Conservation (phyloP, 805 yeast genomes). For the Torulaspora quercuum region DNA sequence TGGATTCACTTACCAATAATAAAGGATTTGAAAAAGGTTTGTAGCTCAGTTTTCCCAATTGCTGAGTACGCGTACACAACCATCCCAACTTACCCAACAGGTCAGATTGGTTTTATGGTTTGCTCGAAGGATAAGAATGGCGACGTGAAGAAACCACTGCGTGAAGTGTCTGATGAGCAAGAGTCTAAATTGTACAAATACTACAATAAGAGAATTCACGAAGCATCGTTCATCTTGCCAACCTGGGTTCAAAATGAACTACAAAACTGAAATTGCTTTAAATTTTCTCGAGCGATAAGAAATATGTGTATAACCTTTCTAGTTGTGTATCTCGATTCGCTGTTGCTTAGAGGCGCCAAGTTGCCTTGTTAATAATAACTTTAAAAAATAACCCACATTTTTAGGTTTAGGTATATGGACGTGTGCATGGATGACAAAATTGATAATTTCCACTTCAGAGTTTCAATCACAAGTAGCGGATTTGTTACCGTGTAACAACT, state of each 20-base stretch:
- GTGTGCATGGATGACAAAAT: conserved; percentile 17
- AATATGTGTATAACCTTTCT: neutral
- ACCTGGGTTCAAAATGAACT: conserved; percentile 72
- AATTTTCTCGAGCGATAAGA: neutral
- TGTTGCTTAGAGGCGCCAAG: too few species aligned
- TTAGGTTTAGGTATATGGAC: too few species aligned
- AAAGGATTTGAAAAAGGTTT: conserved; percentile 74
- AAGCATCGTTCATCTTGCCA: conserved; percentile 87
- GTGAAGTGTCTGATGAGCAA: conserved; percentile 58
- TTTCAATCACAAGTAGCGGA: conserved; percentile 34
- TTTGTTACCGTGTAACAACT: conserved; percentile 34
- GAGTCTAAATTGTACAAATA: conserved; percentile 69
- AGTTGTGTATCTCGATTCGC: neutral
- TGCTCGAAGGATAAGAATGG: conserved; percentile 72
- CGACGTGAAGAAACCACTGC: conserved; percentile 63
- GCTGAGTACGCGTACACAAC: conserved; percentile 89
- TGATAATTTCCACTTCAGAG: conserved; percentile 27
- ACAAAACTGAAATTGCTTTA: conserved; percentile 16
- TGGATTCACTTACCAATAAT: conserved; percentile 89
- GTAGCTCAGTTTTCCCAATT: conserved; percentile 81
- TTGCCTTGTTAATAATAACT: too few species aligned
- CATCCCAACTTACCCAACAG: conserved; percentile 96
- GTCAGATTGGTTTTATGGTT: conserved; percentile 97
- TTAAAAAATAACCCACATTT: neutral
- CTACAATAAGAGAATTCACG: conserved; percentile 80